Base-by-base conservation (phyloP, 2,329 filamentous ascomycete genomes). In the Huntiella abstrusa region DNA sequence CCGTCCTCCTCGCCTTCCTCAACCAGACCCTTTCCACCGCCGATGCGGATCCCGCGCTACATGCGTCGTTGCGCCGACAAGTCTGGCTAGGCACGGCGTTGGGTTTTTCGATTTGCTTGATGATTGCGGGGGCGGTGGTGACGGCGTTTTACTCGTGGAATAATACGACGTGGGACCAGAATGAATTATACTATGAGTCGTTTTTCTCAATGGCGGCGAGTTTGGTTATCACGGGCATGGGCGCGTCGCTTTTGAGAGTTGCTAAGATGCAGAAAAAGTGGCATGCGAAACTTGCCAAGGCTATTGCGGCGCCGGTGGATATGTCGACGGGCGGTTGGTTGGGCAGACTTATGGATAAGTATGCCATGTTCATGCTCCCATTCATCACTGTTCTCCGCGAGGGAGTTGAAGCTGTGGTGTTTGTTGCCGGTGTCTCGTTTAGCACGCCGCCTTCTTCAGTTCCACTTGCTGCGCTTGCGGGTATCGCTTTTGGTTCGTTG, bases 311-410 rank as follows among this genome's bases (percentile, higher is more conserved):
- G 1, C 64, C 68, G 8, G 52, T 66, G 49, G 59, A 58, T 36
- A 64, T 70, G 10, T 64, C 71, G 10, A 59, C 58, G 36, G 65
- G 69, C 12, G 65, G 71, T 11, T 64, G 65, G 55, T 43, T 86
- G 51, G 80, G 80, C 61, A 62, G 65, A 47, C 82, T 73, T 63
- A 62, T 68, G 15, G 79, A 87, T 59, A 85, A 82, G 59, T 91
- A 93, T 57, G 75, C 78, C 56, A 84, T 93, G 80, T 91, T 92
- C 59, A 61, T 83, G 40, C 65, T 93, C 46, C 86, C 86, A 1
- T 92, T 93, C 61, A 70, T 93, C 57, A 93, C 85, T 0, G 80
- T 91, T n/a, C 64, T 93, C 11, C 70, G 86, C 33, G 85, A 93
- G 59, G 86, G 85, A 2, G 72, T 93, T 28, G 86, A 94, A 59